These are phyloP conservation scores for Periconia digitata DNA, from an alignment of 2,329 filamentous ascomycete genomes.

Conservation along the genomic window DNA sequence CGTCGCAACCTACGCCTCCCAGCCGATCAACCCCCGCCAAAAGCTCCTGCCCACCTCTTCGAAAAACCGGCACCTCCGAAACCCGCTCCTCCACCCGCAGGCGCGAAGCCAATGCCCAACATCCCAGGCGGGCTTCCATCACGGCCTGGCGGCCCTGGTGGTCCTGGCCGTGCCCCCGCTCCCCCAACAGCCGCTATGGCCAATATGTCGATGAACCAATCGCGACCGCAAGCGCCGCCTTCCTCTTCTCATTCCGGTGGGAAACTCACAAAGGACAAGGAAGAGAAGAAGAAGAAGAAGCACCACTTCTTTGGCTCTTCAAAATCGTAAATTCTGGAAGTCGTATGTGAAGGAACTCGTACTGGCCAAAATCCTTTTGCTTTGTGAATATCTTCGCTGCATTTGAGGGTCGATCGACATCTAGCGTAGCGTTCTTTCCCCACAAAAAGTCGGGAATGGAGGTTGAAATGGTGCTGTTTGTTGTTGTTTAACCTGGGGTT, in stretches of 20 bases:
- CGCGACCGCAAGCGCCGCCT: conserved; percentile 16
- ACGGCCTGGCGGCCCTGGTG: conserved; percentile 24
- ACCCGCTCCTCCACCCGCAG: conserved; percentile 55
- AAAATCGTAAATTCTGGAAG: conserved; percentile 10
- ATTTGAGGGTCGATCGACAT: not conserved
- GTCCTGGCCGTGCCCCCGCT: conserved; percentile 18
- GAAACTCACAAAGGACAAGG: conserved; percentile 19
- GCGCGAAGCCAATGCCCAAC: conserved; percentile 31
- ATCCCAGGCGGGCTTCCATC: conserved; percentile 31
- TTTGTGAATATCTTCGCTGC: too few species aligned
- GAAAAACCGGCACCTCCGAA: conserved; percentile 65
- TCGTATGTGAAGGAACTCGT: not conserved
- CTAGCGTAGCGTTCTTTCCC: not conserved
- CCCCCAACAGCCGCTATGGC: conserved; percentile 40
- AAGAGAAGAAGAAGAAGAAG: conserved; percentile 57
- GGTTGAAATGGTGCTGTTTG: not conserved
- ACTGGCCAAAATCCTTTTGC: not conserved
- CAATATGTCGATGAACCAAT: conserved; percentile 34
- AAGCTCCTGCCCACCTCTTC: conserved; percentile 82
- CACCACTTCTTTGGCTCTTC: conserved; percentile 55
- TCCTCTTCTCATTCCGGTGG: conserved; percentile 14
- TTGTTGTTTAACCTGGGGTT: not conserved
- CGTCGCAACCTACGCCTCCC: conserved; percentile 78
- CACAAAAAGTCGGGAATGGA: not conserved
- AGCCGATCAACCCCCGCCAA: conserved; percentile 74